A percentile compares a stretch with the other conserved stretches of the same genome.
Conservation (phyloP, 2,329 filamentous ascomycete species). For the Pyrenochaeta sp. region DNA sequence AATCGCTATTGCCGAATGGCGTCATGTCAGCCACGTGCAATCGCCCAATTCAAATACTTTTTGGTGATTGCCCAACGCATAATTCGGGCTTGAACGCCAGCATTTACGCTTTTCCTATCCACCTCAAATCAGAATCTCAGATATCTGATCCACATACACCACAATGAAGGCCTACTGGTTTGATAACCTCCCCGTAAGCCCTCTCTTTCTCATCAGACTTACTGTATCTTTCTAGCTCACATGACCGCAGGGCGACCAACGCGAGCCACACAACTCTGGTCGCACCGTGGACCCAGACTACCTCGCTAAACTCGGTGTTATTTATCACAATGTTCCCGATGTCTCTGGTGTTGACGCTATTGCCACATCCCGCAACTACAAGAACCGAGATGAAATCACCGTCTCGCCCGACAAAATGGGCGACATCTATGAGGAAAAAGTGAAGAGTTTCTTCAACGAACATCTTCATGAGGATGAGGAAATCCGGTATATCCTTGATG, state of each 20-base stretch:
- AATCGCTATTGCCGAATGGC: conserved; percentile 41
- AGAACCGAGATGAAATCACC: conserved; percentile 92
- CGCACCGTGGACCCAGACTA: conserved; percentile 70
- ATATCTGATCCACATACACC: not conserved
- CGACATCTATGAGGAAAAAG: conserved; percentile 87
- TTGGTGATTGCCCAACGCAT: conserved; percentile 15
- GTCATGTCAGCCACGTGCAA: conserved; percentile 33
- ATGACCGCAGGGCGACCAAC: conserved; percentile 81
- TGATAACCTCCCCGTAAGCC: conserved; percentile 68
- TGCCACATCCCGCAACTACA: conserved; percentile 80
- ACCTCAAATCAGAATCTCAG: conserved; percentile 1
- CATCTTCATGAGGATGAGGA: conserved; percentile 99
- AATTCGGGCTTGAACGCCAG: not conserved
- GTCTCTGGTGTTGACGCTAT: conserved; percentile 75
- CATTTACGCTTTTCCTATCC: not conserved
- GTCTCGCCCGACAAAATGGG: conserved; percentile 89
- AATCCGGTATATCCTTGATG: conserved; percentile 91
- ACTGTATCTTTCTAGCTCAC: conserved; percentile 15
- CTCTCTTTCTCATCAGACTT: not conserved
- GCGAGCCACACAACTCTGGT: conserved; percentile 87
- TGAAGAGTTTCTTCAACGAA: conserved; percentile 92
- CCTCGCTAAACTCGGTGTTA: conserved; percentile 78
- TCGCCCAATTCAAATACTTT: conserved; percentile 24
- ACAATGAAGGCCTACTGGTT: conserved; percentile 76
- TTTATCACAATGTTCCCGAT: conserved; percentile 75